A percentile compares a stretch with the other conserved stretches of the same genome.
Conservation (phyloP, 176 grass and related monocot genomes). For the Ensete ventricosum region DNA sequence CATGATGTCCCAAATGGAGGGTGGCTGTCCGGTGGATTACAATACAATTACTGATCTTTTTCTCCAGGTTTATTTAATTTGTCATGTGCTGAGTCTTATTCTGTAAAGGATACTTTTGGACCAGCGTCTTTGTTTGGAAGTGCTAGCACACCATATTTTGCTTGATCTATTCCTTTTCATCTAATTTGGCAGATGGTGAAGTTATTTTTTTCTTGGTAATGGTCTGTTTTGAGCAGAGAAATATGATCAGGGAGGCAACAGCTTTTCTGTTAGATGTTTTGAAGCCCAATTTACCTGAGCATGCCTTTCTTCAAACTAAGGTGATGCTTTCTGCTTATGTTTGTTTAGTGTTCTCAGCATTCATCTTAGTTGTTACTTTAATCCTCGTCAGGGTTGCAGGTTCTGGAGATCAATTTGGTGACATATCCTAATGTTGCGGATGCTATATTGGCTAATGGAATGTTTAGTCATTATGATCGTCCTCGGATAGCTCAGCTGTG, state of each 20-base stretch:
- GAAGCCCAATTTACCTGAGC: constrained; percentile 81
- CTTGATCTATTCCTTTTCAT: too few species aligned
- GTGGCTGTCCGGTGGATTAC: constrained; percentile 84
- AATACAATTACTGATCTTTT: constrained; percentile 97
- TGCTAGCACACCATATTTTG: too few species aligned
- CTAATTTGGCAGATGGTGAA: too few species aligned
- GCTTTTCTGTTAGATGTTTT: constrained; percentile 93
- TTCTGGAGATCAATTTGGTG: constrained; percentile 96
- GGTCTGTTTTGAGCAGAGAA: constrained; percentile 40
- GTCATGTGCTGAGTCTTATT: too few species aligned
- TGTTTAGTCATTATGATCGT: constrained; percentile 97
- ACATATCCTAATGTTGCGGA: constrained; percentile 97
- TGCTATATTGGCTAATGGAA: constrained; percentile 97
- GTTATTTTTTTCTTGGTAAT: neutral
- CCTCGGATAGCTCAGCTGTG: constrained; percentile 94
- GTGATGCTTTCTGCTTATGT: constrained; percentile 23
- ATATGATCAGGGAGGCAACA: constrained; percentile 89
- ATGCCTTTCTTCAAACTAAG: constrained; percentile 97
- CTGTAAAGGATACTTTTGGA: too few species aligned
- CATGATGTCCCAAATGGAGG: constrained; percentile 99
- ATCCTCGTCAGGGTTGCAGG: constrained; percentile 34
- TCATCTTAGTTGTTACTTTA: neutral
- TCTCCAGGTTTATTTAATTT: constrained; percentile 55
- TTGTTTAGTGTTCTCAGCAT: neutral
- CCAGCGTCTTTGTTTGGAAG: too few species aligned